phyloP scores from a whole-genome alignment of 2,329 filamentous ascomycete genomes.

The Diaporthe capsici region DNA sequence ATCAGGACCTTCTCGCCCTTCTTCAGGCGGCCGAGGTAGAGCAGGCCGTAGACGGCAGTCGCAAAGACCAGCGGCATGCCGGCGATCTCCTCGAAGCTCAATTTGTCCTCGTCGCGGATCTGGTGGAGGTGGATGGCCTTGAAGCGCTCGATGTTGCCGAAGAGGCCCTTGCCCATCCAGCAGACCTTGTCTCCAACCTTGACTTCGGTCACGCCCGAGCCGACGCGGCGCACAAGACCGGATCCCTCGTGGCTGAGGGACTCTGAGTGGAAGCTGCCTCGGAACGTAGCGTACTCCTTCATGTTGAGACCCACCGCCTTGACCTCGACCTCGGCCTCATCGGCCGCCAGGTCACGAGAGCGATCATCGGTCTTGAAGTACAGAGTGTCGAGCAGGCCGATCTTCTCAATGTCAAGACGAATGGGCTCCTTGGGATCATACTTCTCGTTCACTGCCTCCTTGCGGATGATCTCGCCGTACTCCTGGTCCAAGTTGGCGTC shows the following conservation, averaged over 20 bases:
- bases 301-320: conserved; percentile 53
- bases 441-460: background rate
- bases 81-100: conserved; percentile 43
- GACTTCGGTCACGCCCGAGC: conserved; percentile 39
- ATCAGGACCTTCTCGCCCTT: conserved; percentile 46
- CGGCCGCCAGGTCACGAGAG: conserved; percentile 29
- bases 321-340: background rate
- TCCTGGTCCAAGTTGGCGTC: conserved; percentile 45
- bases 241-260: conserved; percentile 42
- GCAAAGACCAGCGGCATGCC: conserved; percentile 43
- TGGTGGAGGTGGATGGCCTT: conserved; percentile 34
- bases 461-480: conserved; percentile 37
- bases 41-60: conserved; percentile 47
- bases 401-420: background rate
- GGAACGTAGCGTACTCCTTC: background rate
- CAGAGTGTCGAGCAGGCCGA: background rate
- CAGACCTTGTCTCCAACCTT: conserved; percentile 46
- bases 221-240: conserved; percentile 43
- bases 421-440: background rate
- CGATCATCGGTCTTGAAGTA: conserved; percentile 35
- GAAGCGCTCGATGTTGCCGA: conserved; percentile 2
- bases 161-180: conserved; percentile 4
- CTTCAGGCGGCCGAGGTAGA: conserved; percentile 43
- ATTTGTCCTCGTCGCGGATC: conserved; percentile 43
- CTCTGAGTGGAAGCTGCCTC: background rate